phyloP scores from a whole-genome alignment of 2,329 filamentous ascomycete species.

The Hypomyces rosellus region DNA sequence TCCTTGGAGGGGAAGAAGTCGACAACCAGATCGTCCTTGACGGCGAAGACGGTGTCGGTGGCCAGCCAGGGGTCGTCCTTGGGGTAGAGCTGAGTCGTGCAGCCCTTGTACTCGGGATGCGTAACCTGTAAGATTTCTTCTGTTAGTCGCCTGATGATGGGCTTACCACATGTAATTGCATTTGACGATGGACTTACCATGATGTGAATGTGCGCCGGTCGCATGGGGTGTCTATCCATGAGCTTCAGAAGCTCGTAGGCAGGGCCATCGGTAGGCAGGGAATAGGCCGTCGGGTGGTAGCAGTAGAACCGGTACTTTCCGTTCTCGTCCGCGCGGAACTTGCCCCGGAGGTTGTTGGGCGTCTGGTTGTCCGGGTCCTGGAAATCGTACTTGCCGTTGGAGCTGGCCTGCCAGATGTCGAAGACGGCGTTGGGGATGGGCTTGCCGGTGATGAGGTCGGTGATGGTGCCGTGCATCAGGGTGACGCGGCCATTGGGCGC shows the following conservation, averaged over 20 bases:
- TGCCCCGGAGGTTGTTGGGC: constrained; percentile 70
- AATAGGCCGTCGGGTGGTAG: constrained; percentile 67
- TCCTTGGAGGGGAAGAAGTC: constrained; percentile 42
- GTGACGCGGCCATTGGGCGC: constrained; percentile 52
- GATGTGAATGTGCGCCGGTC: constrained; percentile 46
- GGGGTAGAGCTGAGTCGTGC: constrained; percentile 75
- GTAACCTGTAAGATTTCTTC: constrained; percentile 32
- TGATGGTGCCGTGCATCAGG: constrained; percentile 64
- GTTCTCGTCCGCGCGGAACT: constrained; percentile 64
- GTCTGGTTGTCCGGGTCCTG: constrained; percentile 66
- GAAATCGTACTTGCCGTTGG: constrained; percentile 72
- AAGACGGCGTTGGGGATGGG: constrained; percentile 63
- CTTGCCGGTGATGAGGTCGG: constrained; percentile 57
- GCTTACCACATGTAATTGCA: too few relatives aligned
- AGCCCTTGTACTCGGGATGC: constrained; percentile 59
- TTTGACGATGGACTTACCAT: too few relatives aligned
- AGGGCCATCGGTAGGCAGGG: constrained; percentile 58
- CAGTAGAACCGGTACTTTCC: constrained; percentile 71
- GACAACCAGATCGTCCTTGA: constrained; percentile 46
- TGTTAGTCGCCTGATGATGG: too few relatives aligned
- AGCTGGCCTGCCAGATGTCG: constrained; percentile 72
- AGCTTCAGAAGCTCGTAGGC: constrained; percentile 35
- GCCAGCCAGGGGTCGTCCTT: constrained; percentile 57
- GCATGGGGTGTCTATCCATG: constrained; percentile 44
- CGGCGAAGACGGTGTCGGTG: constrained; percentile 42